Evolutionary conservation across 1,284 basidiomycete species (phyloP).

Genomic region (Coniophora puteana): DNA sequence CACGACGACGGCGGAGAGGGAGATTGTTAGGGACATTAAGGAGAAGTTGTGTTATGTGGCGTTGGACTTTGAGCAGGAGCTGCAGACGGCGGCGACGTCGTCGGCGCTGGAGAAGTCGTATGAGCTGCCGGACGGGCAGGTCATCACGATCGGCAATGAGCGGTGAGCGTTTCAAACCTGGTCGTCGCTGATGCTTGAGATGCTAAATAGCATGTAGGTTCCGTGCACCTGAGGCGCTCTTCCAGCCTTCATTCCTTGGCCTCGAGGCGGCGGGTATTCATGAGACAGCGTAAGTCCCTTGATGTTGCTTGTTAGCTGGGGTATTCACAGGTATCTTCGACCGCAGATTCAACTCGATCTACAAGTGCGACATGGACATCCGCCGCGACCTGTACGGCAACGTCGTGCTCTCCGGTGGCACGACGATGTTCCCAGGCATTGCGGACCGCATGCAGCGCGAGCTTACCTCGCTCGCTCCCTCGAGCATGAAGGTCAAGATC

Average conservation of each 20-base stretch:
- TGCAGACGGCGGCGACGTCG: constrained; percentile 76
- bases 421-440: constrained; percentile 86
- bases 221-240: constrained; percentile 79
- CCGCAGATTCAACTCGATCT: constrained; percentile 61
- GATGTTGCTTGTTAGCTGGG: not conserved
- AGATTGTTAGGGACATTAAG: constrained; percentile 87
- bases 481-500: constrained; percentile 75
- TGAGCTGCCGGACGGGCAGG: constrained; percentile 83
- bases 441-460: constrained; percentile 87
- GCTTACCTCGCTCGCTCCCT: constrained; percentile 68
- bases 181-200: not conserved
- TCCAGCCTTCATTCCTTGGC: constrained; percentile 79
- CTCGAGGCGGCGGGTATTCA: constrained; percentile 79
- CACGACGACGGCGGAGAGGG: constrained; percentile 77
- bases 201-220: constrained; percentile 49
- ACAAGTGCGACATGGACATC: constrained; percentile 55
- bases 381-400: constrained; percentile 79
- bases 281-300: constrained; percentile 65
- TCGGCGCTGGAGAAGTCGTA: constrained; percentile 81
- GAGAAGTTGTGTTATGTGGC: constrained; percentile 88
- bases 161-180: constrained; percentile 34
- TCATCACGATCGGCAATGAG: constrained; percentile 84
- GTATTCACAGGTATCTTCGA: constrained; percentile 7
- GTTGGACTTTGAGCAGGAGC: constrained; percentile 84
- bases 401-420: constrained; percentile 82